Evolutionary conservation across 371 early-diverging fungal species (phyloP), one percentile per base, ranked within the genome.

Genomic region (Mortierella sp.): DNA sequence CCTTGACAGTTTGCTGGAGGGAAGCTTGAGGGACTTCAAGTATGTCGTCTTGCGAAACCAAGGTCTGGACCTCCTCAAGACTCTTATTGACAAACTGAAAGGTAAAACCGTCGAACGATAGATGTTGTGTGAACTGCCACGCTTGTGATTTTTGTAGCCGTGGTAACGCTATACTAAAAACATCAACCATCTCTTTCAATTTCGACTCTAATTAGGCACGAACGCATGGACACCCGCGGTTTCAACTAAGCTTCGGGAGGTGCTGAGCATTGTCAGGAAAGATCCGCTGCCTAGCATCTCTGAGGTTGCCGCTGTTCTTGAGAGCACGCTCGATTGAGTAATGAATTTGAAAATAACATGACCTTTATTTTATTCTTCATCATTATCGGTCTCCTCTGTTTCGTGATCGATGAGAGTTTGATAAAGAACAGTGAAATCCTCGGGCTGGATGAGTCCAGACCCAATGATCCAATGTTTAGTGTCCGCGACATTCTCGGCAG

Each of bases 201-300:
- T 38, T 68, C 16, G 5, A 9, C 24, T 7, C 24, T 7, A 28
- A 60, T 21, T 80, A 84, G 84, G 77, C 19, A 80, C 84, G 13
- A 11, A 14, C 14, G 38, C 45, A 19, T 74, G 60, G 74, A 77
- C 80, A 7, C 34, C 60, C 21, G 26, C 34, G n/a, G 77, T 77
- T 8, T 19, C n/a, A 24, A 21, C 57, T 28, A 84, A 80, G 75
- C 45, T 80, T 31, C 74, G 60, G 0, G 80, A 74, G 54, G 72
- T 74, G 7, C 70, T 84, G 9, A n/a, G 47, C 1, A 65, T 73
- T 28, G 72, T 75, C 13, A 74, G 54, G 48, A 80, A 77, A 42
- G 80, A 84, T 38, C 80, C 84, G 0, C 24, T 84, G 24, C 84
- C 84, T 1, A 80, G 80, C 24, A 80, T 84, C n/a, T 80, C 84